Base-by-base conservation (phyloP, 495 filamentous ascomycete species). In the Amphirosellinia nigrospora region DNA sequence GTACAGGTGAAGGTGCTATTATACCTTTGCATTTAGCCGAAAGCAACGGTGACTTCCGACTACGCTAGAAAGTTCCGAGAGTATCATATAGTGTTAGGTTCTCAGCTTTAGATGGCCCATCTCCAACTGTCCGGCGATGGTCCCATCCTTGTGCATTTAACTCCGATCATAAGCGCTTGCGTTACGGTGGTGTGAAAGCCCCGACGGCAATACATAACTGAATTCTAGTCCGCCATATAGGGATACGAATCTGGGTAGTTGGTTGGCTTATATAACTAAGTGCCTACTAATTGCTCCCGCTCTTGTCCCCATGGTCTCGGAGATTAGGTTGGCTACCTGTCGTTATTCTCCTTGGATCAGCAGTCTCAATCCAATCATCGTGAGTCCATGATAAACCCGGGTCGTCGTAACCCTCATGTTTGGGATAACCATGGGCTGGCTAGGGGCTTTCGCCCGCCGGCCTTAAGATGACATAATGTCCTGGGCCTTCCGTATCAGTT, bases 11-110 rank as follows among this genome's bases (percentile, higher is more conserved):
- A n/a, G 30, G 55, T 2, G 55, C 32, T 16, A 58, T 19, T 32
- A 32, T 36, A 32, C 55, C 16, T 58, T 58, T 58, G 30, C 55
- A 58, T 58, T 58, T 58, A 58, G n/a, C 55, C 55, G 30, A 19
- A n/a, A 58, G 32, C 55, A 10, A 36, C 30, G 1, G 19, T 21
- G 55, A 5, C 32, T 58, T 36, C 30, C 23, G 28, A 53, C 48
- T 30, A 8, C 5, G 48, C 9, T 53, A 28, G 48, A 53, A 53
- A 52, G 5, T 23, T 28, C 23, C 9, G 23, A 23, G 48, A 11
- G 21, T 4, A 8, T 9, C 23, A 16, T 4, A 16, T 28, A 2
- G 3, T 16, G 11, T 30, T 13, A 53, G 11, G 48, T 26, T 9
- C 26, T 53, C 26, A 30, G 26, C 50, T 53, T 7, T 4, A 53